Evolutionary conservation across 495 filamentous ascomycete genomes (phyloP).

Genomic region (Immersiella caudata): DNA sequence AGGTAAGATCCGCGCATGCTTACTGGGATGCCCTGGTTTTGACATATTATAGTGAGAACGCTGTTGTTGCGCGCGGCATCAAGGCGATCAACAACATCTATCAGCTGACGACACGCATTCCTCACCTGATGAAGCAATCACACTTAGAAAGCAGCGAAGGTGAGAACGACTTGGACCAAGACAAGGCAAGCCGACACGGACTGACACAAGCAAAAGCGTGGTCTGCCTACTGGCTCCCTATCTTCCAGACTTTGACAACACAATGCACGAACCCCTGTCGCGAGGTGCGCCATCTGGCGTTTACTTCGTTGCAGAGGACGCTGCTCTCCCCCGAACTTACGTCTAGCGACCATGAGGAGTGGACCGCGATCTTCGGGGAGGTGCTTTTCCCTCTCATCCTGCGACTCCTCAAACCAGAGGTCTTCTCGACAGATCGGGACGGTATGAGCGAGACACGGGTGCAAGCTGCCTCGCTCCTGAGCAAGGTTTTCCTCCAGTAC

Average conservation of each 20-base stretch:
- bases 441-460: slow-evolving; percentile 97
- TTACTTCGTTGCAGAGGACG: slow-evolving; percentile 83
- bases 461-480: slow-evolving; percentile 85
- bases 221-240: slow-evolving; percentile 97
- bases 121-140: slow-evolving; percentile 84
- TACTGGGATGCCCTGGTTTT: slow-evolving; percentile 12
- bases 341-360: slow-evolving; percentile 79
- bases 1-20: slow-evolving; percentile 49
- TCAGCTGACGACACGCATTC: slow-evolving; percentile 76
- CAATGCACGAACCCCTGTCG: slow-evolving; percentile 96
- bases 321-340: slow-evolving; percentile 79
- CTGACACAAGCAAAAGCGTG: slow-evolving; percentile 65
- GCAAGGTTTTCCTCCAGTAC: slow-evolving; percentile 95
- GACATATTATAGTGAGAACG: slow-evolving; percentile 59
- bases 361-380: slow-evolving; percentile 92
- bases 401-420: slow-evolving; percentile 88
- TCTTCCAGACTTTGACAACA: slow-evolving; percentile 81
- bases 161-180: slow-evolving; percentile 36
- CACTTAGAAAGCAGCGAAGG: slow-evolving; percentile 88
- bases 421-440: slow-evolving; percentile 86
- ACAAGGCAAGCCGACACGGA: background rate
- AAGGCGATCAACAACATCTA: slow-evolving; percentile 81
- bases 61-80: slow-evolving; percentile 73
- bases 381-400: slow-evolving; percentile 94
- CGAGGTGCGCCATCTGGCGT: slow-evolving; percentile 85